Base-by-base conservation (phyloP, 108 stramenopile species). In the Parietichytrium sp. region DNA sequence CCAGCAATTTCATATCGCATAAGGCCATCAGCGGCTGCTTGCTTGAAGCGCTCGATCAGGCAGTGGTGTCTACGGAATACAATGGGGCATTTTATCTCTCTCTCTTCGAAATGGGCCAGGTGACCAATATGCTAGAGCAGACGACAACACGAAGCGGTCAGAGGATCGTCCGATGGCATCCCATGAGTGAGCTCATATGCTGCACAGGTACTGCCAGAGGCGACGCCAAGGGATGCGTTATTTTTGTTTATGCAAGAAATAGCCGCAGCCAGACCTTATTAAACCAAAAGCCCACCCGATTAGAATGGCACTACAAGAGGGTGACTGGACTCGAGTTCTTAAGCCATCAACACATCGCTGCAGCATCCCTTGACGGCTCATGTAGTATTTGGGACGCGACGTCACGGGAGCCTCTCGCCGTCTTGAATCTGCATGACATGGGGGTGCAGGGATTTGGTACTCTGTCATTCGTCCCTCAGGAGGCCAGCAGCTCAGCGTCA, bases 101-200 rank as follows among this genome's bases (percentile, higher is more conserved):
- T n/a, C 36, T 33, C 42, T 72, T 2, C 61, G n/a, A 13, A 27
- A 33, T 72, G n/a, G 61, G 6, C 15, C 20, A 45, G 33, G 61
- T 72, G 38, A 27, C 45, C 6, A 42, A 42, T 8, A 33, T 45
- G 33, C 38, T 6, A n/a, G 61, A 72, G 61, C 61, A 72, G 20
- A 72, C 45, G 6, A 6, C 38, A 10, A 72, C 61, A 6, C 61
- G 36, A 6, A 72, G 61, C 61, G 61, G 61, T 10, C 61, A 72
- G 61, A 33, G 61, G 6, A 72, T 72, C 42, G 15, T 72, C n/a
- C 61, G 61, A 10, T 72, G 61, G 61, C 61, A 72, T 25, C 61
- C 61, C 10, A 2, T 23, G 38, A 45, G 38, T 2, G 61, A 72
- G 20, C 18, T 15, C 33, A 33, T 72, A 16, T 72, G 61, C 61